phyloP scores from a whole-genome alignment of 2,329 filamentous ascomycete species.

The Stromatinia cepivora region DNA sequence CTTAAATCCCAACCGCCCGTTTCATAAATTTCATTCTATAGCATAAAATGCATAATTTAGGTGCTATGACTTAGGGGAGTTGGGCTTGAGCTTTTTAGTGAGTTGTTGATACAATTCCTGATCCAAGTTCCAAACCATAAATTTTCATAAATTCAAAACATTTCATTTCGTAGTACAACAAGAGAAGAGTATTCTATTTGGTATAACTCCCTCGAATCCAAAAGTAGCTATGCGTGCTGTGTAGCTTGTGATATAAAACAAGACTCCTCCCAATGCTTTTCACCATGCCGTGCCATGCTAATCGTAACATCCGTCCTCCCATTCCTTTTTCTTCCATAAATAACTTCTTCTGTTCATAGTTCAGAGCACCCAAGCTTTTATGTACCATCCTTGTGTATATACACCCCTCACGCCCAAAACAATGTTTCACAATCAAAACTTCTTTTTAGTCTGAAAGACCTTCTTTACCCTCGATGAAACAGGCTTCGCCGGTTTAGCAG shows the following conservation, averaged over 20 bases:
- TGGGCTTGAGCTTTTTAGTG: not conserved
- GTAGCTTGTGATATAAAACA: slow-evolving; percentile 7
- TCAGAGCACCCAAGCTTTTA: not conserved
- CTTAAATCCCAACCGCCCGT: not conserved
- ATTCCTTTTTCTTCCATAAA: not conserved
- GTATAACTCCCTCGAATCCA: not conserved
- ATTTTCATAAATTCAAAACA: not conserved
- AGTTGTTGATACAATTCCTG: no score
- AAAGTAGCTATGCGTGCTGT: not conserved
- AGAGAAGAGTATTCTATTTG: slow-evolving; percentile 19
- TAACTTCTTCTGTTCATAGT: not conserved
- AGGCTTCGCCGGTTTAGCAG: slow-evolving; percentile 27
- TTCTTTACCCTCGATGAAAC: not conserved
- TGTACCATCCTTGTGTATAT: slow-evolving; percentile 1
- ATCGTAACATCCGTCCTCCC: not conserved
- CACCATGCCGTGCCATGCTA: not conserved
- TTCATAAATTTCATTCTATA: slow-evolving; percentile 8
- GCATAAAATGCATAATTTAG: not conserved
- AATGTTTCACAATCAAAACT: not conserved
- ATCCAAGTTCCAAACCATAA: no score
- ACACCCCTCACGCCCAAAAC: not conserved
- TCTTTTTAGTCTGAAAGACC: slow-evolving; percentile 5
- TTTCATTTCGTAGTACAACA: not conserved
- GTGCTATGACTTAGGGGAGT: not conserved
- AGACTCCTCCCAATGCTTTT: slow-evolving; percentile 19